Evolutionary conservation across 2,329 filamentous ascomycete genomes (phyloP).

Genomic region (Penicillium sp.): DNA sequence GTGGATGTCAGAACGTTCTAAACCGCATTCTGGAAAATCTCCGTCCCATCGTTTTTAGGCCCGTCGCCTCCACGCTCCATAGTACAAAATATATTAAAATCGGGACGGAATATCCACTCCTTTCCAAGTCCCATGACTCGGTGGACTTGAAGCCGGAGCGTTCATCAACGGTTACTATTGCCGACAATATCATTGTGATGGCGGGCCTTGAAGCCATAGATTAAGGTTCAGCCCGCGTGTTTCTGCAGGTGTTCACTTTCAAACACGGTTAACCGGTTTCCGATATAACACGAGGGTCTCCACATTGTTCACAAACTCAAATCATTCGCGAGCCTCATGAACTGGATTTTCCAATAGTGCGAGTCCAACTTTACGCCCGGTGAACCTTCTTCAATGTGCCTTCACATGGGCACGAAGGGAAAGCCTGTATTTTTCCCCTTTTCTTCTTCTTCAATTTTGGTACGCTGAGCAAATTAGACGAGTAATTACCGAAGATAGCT

Average conservation of each 20-base stretch:
- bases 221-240: conserved; percentile 14
- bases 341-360: background rate
- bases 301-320: background rate
- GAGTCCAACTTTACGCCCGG: background rate
- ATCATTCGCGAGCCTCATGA: background rate
- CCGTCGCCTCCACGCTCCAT: background rate
- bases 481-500: background rate
- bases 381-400: background rate
- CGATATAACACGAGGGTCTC: conserved; percentile 2
- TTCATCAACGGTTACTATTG: conserved; percentile 1
- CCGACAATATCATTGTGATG: conserved; percentile 1
- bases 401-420: background rate
- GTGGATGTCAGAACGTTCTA: conserved; percentile 14
- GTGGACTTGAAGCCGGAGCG: background rate
- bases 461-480: background rate
- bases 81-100: conserved; percentile 16
- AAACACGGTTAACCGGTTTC: conserved; percentile 3
- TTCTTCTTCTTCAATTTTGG: too few species aligned
- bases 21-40: conserved; percentile 22
- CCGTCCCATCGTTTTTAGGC: conserved; percentile 7
- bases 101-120: too few species aligned
- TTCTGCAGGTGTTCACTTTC: conserved; percentile 13
- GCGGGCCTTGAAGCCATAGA: background rate
- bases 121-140: background rate
- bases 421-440: too few species aligned